A percentile compares a stretch with the other conserved stretches of the same genome.
Conservation (phyloP, 345 rosid genomes). For the Mallotus nudiflorus region DNA sequence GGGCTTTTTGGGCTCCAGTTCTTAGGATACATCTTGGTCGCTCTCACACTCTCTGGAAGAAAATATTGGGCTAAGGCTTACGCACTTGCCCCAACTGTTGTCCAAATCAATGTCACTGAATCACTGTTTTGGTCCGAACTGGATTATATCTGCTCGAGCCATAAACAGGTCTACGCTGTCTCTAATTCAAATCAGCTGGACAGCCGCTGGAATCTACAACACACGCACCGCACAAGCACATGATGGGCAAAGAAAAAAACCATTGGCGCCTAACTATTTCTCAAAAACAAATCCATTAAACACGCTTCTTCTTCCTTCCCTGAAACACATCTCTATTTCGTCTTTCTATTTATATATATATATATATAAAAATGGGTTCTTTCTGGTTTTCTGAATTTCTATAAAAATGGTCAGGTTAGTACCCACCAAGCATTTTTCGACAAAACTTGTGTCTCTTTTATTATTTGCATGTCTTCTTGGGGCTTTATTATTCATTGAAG, state of each 20-base stretch:
- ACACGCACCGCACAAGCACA: no score
- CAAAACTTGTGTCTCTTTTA: constrained; percentile 33
- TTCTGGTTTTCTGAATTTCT: constrained; percentile 7
- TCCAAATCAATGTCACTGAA: no score
- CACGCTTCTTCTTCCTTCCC: neutral
- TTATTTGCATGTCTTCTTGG: constrained; percentile 40
- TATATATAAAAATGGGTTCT: constrained; percentile 5
- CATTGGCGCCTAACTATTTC: constrained; percentile 2
- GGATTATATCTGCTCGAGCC: no score
- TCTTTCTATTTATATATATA: neutral
- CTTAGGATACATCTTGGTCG: no score
- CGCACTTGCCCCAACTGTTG: no score
- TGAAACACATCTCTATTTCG: neutral
- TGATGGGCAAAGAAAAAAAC: neutral
- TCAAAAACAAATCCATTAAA: neutral
- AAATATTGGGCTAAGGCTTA: no score
- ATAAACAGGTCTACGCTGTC: no score
- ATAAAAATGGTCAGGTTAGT: constrained; percentile 38
- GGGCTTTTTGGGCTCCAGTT: no score
- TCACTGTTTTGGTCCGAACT: no score
- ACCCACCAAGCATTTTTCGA: constrained; percentile 31
- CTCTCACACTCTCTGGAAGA: no score
- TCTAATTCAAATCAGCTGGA: no score
- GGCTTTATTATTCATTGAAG: constrained; percentile 41
- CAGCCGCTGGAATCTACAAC: no score